phyloP scores from a whole-genome alignment of 1,139 yeast genomes.

The Casaregolazyma lundiana region DNA sequence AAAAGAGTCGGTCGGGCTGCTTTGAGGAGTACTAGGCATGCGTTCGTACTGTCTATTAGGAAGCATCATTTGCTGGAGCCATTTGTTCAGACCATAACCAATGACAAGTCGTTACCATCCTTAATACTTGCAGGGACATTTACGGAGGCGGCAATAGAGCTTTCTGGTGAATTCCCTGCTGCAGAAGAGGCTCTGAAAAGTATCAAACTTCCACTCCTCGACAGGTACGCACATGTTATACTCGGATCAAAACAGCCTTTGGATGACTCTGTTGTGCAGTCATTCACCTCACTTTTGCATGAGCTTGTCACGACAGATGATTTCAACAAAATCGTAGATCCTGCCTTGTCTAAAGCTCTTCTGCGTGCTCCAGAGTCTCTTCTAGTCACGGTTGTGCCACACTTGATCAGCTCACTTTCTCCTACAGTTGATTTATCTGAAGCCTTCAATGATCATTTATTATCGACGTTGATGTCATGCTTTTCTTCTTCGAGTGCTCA shows the following conservation, averaged over 20 bases:
- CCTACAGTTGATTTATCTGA: slow-evolving; percentile 37
- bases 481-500: slow-evolving; percentile 67
- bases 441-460: slow-evolving; percentile 46
- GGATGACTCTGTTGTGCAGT: slow-evolving; percentile 25
- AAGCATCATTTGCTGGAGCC: slow-evolving; percentile 17
- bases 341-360: slow-evolving; percentile 68
- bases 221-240: slow-evolving; percentile 27
- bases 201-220: slow-evolving; percentile 21
- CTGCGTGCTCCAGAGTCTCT: slow-evolving; percentile 79
- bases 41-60: slow-evolving; percentile 18
- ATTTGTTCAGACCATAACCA: slow-evolving; percentile 20
- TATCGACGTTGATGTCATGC: slow-evolving; percentile 56
- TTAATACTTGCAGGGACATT: slow-evolving; percentile 24
- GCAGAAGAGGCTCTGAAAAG: slow-evolving; percentile 20
- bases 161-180: slow-evolving; percentile 24
- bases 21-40: slow-evolving; percentile 24
- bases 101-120: slow-evolving; percentile 17
- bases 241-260: slow-evolving; percentile 30
- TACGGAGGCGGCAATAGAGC: slow-evolving; percentile 29
- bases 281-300: slow-evolving; percentile 41
- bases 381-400: slow-evolving; percentile 49
- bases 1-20: slow-evolving; percentile 28
- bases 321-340: slow-evolving; percentile 45
- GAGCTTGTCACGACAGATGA: slow-evolving; percentile 43
- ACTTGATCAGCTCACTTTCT: slow-evolving; percentile 41